Evolutionary conservation across 805 yeast genomes (phyloP).

Genomic region (Kurtzmaniella cleridarum): DNA sequence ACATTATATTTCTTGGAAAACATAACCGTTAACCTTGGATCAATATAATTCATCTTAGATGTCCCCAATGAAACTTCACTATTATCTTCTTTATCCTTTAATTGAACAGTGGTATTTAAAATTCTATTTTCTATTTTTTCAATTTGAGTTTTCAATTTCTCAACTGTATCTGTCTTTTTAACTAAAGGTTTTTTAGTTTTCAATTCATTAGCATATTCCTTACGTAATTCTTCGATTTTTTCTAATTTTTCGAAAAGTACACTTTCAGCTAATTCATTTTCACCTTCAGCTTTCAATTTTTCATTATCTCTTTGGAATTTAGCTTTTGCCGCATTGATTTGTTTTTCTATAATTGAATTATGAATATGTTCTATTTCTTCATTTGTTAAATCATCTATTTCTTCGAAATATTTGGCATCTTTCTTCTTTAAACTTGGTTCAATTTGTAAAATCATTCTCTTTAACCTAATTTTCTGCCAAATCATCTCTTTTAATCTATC

Average conservation of each 20-base stretch:
- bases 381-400: constrained; percentile 57
- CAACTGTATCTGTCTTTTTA: constrained; percentile 49
- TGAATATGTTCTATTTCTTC: constrained; percentile 62
- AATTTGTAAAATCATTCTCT: constrained; percentile 61
- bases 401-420: constrained; percentile 57
- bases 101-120: constrained; percentile 59
- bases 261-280: constrained; percentile 46
- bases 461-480: constrained; percentile 77
- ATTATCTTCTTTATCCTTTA: constrained; percentile 90
- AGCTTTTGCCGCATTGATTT: constrained; percentile 55
- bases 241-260: constrained; percentile 56
- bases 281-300: constrained; percentile 54
- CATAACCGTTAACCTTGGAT: constrained; percentile 86
- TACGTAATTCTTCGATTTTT: constrained; percentile 47
- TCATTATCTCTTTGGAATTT: constrained; percentile 76
- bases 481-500: constrained; percentile 73
- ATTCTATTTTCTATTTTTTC: constrained; percentile 71
- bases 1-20: constrained; percentile 81
- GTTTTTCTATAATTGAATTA: constrained; percentile 55
- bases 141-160: constrained; percentile 66
- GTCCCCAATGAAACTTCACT: constrained; percentile 91
- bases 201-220: constrained; percentile 52
- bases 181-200: constrained; percentile 55
- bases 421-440: constrained; percentile 53
- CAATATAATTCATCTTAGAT: constrained; percentile 90